phyloP scores from a whole-genome alignment of 75 land plant genomes.

The Pinus albicaulis region DNA sequence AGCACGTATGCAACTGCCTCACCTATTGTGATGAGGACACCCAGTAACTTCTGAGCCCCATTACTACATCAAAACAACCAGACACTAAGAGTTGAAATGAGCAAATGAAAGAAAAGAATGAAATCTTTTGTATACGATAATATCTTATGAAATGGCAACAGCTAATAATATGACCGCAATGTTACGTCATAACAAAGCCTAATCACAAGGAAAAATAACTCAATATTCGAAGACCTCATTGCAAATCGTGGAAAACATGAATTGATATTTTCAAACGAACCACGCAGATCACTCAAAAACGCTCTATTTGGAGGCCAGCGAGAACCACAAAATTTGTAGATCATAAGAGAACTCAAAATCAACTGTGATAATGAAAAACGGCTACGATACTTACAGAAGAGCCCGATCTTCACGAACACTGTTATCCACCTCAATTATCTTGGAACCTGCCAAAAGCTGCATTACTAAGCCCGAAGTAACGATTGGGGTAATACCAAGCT shows the following conservation, averaged over 20 bases:
- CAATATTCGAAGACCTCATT: not conserved
- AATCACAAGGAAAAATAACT: not conserved
- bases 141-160: no score
- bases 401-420: slow-evolving; percentile 81
- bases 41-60: slow-evolving; percentile 49
- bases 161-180: no score
- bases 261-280: no score
- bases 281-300: no score
- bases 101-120: no score
- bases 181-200: not conserved
- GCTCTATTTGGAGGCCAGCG: not conserved
- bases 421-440: slow-evolving; percentile 82
- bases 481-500: slow-evolving; percentile 77
- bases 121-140: no score
- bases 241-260: not conserved
- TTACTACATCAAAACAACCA: slow-evolving; percentile 18
- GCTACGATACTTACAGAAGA: slow-evolving; percentile 47
- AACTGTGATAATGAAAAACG: not conserved
- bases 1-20: slow-evolving; percentile 91
- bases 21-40: slow-evolving; percentile 75
- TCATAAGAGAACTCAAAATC: not conserved
- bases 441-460: slow-evolving; percentile 77
- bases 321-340: not conserved
- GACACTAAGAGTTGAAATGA: not conserved
- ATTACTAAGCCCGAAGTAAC: slow-evolving; percentile 76